These are phyloP conservation scores for Wickerhamomyces strasburgensis DNA, from an alignment of 805 yeast species.

Conservation along the genomic window DNA sequence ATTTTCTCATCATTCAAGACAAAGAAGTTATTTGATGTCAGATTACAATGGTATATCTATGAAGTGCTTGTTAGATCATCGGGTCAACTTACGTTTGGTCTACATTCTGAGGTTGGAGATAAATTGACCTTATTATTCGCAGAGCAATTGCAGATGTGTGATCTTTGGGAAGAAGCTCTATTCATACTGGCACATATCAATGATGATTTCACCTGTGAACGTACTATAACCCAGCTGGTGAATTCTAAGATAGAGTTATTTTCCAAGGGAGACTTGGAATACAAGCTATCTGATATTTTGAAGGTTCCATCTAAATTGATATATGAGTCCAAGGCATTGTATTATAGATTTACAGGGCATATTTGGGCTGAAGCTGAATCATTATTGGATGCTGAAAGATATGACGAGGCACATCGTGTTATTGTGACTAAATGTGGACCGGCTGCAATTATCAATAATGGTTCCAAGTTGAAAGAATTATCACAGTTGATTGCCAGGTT, in stretches of 20 bases:
- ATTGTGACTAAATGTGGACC: slow-evolving; percentile 68
- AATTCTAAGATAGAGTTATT: slow-evolving; percentile 23
- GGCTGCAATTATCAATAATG: slow-evolving; percentile 49
- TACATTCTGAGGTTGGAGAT: slow-evolving; percentile 29
- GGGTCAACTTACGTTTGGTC: slow-evolving; percentile 22
- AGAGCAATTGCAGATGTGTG: slow-evolving; percentile 42
- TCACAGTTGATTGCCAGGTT: slow-evolving; percentile 34
- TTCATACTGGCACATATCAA: slow-evolving; percentile 56
- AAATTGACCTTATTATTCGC: slow-evolving; percentile 40
- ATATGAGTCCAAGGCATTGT: slow-evolving; percentile 56
- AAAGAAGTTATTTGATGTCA: slow-evolving; percentile 27
- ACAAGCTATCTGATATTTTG: slow-evolving; percentile 33
- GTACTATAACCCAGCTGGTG: slow-evolving; percentile 31
- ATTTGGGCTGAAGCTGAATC: slow-evolving; percentile 56
- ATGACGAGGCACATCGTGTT: slow-evolving; percentile 59
- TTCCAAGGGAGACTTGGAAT: slow-evolving; percentile 23
- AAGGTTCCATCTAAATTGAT: slow-evolving; percentile 45
- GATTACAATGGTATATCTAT: slow-evolving; percentile 48
- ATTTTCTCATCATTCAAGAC: slow-evolving; percentile 16
- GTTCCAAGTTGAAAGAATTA: slow-evolving; percentile 27
- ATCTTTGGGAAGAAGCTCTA: slow-evolving; percentile 53
- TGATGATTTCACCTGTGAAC: slow-evolving; percentile 41
- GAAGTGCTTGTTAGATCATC: slow-evolving; percentile 38
- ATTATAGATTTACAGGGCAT: slow-evolving; percentile 44
- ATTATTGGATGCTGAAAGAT: slow-evolving; percentile 54